These are phyloP conservation scores for Herpotrichia juniperi DNA, from an alignment of 2,329 filamentous ascomycete species.

Conservation along the genomic window DNA sequence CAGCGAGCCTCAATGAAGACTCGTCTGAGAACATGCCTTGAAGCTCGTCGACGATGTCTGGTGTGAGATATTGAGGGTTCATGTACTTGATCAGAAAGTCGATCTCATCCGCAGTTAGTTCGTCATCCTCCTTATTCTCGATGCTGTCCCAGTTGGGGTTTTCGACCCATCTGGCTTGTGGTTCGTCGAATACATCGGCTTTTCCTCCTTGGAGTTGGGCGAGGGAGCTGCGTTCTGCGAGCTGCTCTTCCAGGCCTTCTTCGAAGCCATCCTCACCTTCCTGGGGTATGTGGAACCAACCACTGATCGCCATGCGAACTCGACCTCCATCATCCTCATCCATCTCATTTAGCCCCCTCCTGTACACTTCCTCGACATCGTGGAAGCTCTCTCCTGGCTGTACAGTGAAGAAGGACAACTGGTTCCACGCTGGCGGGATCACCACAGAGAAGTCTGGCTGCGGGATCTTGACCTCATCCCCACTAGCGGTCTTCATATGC, in stretches of 20 bases:
- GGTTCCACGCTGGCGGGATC: constrained; percentile 95
- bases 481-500: constrained; percentile 68
- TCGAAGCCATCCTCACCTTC: constrained; percentile 91
- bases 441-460: constrained; percentile 77
- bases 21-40: constrained; percentile 79
- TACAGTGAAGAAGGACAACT: constrained; percentile 97
- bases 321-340: constrained; percentile 72
- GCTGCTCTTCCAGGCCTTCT: constrained; percentile 83
- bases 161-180: constrained; percentile 65
- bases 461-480: constrained; percentile 79
- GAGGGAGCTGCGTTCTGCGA: constrained; percentile 87
- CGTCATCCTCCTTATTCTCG: constrained; percentile 54
- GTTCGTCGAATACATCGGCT: constrained; percentile 85
- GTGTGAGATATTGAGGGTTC: constrained; percentile 86
- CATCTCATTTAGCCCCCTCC: constrained; percentile 64
- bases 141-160: constrained; percentile 41
- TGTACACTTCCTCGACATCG: constrained; percentile 97
- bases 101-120: constrained; percentile 78
- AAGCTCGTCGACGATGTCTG: constrained; percentile 85
- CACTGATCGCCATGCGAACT: constrained; percentile 95
- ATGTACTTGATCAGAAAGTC: constrained; percentile 92
- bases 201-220: constrained; percentile 87
- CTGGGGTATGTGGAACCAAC: constrained; percentile 99
- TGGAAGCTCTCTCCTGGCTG: constrained; percentile 99
- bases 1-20: constrained; percentile 81